Evolutionary conservation across 257 asterid genomes (phyloP).

Genomic region (Petunia axillaris): DNA sequence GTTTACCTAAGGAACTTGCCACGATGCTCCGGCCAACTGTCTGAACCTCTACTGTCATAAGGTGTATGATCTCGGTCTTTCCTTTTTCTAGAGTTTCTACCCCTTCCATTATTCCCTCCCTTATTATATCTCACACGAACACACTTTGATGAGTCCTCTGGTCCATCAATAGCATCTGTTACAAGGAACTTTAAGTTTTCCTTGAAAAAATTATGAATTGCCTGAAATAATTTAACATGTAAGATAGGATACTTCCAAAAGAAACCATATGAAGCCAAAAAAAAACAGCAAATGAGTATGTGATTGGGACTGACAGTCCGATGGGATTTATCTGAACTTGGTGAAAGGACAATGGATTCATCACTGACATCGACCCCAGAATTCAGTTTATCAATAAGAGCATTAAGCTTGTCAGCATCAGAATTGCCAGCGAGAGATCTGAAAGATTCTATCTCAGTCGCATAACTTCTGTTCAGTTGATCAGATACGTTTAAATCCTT

Average conservation of each 20-base stretch:
- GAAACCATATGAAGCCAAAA: conserved; percentile 20
- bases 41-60: conserved; percentile 88
- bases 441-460: conserved; percentile 72
- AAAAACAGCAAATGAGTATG: conserved; percentile 10
- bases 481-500: conserved; percentile 54
- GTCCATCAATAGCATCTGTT: conserved; percentile 89
- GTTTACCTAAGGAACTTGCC: conserved; percentile 90
- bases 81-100: conserved; percentile 74
- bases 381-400: conserved; percentile 53
- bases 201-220: conserved; percentile 89
- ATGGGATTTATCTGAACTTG: conserved; percentile 84
- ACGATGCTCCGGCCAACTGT: conserved; percentile 73
- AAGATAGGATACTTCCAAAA: conserved; percentile 31
- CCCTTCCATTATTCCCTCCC: conserved; percentile 56
- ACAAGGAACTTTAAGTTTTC: conserved; percentile 83
- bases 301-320: conserved; percentile 61
- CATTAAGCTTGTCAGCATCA: conserved; percentile 63
- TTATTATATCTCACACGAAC: conserved; percentile 77
- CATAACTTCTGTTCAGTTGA: conserved; percentile 51
- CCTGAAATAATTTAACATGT: conserved; percentile 56
- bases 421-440: conserved; percentile 77
- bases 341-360: conserved; percentile 67
- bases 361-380: conserved; percentile 46
- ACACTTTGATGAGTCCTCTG: conserved; percentile 77
- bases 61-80: conserved; percentile 70